Conservation (phyloP, 2,329 filamentous ascomycete species). For the Neodidymelliopsis sp. region DNA sequence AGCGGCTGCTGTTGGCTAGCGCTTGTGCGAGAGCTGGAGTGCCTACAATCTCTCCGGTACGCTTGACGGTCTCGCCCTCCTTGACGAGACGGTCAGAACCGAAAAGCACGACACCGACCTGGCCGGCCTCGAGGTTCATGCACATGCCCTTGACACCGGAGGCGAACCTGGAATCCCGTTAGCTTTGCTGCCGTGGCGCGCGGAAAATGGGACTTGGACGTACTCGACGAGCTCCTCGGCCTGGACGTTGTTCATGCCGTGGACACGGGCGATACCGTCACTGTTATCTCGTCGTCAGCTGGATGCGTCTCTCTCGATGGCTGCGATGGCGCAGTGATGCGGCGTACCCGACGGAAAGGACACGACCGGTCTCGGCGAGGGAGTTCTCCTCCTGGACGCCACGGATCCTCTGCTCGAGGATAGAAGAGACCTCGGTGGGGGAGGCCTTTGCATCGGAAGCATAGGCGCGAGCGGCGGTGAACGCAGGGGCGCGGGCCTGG, state of each 20-base stretch:
- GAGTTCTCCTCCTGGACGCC: constrained; percentile 96
- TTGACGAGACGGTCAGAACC: constrained; percentile 99
- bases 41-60: constrained; percentile 98
- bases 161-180: constrained; percentile 75
- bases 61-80: constrained; percentile 99
- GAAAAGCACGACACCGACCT: constrained; percentile 99
- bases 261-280: constrained; percentile 99
- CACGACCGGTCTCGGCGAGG: constrained; percentile 98
- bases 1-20: background rate
- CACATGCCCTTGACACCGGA: constrained; percentile 99
- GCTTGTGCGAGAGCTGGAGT: too few species aligned
- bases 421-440: constrained; percentile 98
- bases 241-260: constrained; percentile 99
- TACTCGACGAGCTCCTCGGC: constrained; percentile 99
- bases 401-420: constrained; percentile 98
- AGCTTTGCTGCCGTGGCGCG: constrained; percentile 30
- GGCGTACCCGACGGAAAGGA: constrained; percentile 97
- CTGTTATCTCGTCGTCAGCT: constrained; percentile 61
- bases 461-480: constrained; percentile 83
- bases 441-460: constrained; percentile 92
- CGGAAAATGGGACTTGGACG: constrained; percentile 53
- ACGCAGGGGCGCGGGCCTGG: constrained; percentile 86
- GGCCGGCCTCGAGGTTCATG: constrained; percentile 99
- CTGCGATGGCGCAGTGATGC: constrained; percentile 42
- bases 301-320: constrained; percentile 29